These are phyloP conservation scores for Mycena albidolilacea DNA, from an alignment of 768 basidiomycete genomes.

Conservation along the genomic window DNA sequence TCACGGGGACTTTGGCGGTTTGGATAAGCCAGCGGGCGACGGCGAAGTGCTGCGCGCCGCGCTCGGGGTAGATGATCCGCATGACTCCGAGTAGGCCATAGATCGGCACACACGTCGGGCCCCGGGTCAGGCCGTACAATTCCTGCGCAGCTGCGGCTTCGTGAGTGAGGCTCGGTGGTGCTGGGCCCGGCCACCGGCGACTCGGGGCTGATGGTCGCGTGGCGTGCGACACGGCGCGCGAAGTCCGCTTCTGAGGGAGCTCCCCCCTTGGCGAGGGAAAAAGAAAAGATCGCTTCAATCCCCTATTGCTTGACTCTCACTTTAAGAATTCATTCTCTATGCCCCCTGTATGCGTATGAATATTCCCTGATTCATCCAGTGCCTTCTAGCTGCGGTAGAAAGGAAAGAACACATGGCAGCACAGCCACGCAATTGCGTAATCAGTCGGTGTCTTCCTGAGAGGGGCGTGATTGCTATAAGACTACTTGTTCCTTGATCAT, in stretches of 20 bases:
- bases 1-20: slow-evolving; percentile 52
- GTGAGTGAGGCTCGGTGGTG: slow-evolving; percentile 3
- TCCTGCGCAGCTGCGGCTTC: slow-evolving; percentile 46
- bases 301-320: no score
- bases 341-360: no score
- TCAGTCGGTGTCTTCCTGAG: no score
- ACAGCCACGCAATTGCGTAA: no score
- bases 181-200: not conserved
- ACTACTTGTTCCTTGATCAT: no score
- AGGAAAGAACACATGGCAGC: no score
- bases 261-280: slow-evolving; percentile 46
- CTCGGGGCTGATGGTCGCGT: not conserved
- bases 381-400: no score
- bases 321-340: no score
- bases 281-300: no score
- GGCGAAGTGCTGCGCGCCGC: slow-evolving; percentile 43
- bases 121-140: slow-evolving; percentile 54
- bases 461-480: no score
- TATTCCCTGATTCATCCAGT: no score
- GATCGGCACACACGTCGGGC: slow-evolving; percentile 56
- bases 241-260: slow-evolving; percentile 45
- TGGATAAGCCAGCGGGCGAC: slow-evolving; percentile 53
- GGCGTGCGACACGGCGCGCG: slow-evolving; percentile 38
- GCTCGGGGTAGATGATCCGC: slow-evolving; percentile 44
- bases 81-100: slow-evolving; percentile 55